These are phyloP conservation scores for Aspergillus neotritici DNA, from an alignment of 2,329 filamentous ascomycete genomes.

Conservation along the genomic window DNA sequence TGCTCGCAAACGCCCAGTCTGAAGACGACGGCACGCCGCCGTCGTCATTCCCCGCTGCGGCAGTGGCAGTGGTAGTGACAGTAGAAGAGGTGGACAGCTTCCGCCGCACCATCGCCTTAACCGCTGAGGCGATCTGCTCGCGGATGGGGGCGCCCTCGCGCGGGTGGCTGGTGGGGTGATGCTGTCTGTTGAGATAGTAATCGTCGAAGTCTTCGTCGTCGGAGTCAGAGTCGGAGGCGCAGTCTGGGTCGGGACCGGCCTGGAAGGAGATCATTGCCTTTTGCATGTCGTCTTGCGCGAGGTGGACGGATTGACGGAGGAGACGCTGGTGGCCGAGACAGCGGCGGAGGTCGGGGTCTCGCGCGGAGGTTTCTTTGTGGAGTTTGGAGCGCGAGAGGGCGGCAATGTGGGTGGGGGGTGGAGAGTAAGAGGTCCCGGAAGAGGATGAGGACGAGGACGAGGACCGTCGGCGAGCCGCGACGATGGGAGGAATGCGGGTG, in stretches of 20 bases:
- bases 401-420: conserved; percentile 10
- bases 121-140: not conserved
- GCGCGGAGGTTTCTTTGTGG: conserved; percentile 7
- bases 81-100: too few relatives aligned
- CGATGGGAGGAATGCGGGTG: conserved; percentile 14
- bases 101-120: not conserved
- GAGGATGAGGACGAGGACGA: too few relatives aligned
- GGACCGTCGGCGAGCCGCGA: conserved; percentile 2
- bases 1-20: too few relatives aligned
- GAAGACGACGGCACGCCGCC: too few relatives aligned
- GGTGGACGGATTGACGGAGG: conserved; percentile 13
- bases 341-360: conserved; percentile 21
- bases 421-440: not conserved
- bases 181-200: not conserved
- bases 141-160: not conserved
- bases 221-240: not conserved
- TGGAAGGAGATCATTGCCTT: conserved; percentile 7
- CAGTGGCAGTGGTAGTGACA: too few relatives aligned
- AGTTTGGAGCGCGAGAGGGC: conserved; percentile 17
- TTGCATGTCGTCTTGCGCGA: conserved; percentile 13
- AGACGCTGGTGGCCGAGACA: conserved; percentile 18
- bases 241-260: too few relatives aligned
- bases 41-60: too few relatives aligned
- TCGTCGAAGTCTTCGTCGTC: not conserved
- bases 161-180: not conserved